A percentile compares a stretch with the other conserved stretches of the same genome.
Evolutionary conservation across 176 grass and related monocot genomes (phyloP).

Genomic region (Triticum dicoccoides): DNA sequence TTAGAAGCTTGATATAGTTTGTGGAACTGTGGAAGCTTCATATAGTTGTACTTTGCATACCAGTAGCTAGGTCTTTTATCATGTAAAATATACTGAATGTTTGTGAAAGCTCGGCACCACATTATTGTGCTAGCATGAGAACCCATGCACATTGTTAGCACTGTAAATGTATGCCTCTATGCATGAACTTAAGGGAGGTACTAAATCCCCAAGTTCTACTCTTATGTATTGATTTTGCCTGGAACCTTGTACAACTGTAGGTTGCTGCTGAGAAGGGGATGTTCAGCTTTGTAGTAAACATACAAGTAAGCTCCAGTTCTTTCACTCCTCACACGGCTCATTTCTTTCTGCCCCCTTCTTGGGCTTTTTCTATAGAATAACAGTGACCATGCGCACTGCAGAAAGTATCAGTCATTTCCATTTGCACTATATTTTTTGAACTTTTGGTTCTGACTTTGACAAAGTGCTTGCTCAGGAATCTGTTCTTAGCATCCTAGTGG

Average conservation of each 20-base stretch:
- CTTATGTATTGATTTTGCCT: constrained; percentile 20
- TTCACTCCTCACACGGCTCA: not conserved
- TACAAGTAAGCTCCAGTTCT: constrained; percentile 66
- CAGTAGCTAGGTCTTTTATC: not conserved
- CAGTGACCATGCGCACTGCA: not conserved
- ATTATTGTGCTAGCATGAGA: not conserved
- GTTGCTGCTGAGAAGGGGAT: constrained; percentile 92
- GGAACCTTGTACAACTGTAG: constrained; percentile 33
- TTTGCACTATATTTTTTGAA: not conserved
- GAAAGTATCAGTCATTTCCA: not conserved
- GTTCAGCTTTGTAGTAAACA: constrained; percentile 82
- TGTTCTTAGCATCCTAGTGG: not conserved
- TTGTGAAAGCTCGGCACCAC: not conserved
- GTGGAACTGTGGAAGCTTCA: not conserved
- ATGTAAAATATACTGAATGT: constrained; percentile 2
- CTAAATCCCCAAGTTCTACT: not conserved
- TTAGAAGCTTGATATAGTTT: constrained; percentile 8
- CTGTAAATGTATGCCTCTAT: not conserved
- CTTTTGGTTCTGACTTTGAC: not conserved
- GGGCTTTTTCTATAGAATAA: not conserved
- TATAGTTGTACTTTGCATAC: constrained; percentile 2
- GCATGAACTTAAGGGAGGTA: not conserved
- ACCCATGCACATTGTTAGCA: not conserved
- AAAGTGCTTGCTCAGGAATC: not conserved
- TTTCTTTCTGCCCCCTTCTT: no score